Conservation (phyloP, 805 yeast species). For the Saccharomycopsis olivae region DNA sequence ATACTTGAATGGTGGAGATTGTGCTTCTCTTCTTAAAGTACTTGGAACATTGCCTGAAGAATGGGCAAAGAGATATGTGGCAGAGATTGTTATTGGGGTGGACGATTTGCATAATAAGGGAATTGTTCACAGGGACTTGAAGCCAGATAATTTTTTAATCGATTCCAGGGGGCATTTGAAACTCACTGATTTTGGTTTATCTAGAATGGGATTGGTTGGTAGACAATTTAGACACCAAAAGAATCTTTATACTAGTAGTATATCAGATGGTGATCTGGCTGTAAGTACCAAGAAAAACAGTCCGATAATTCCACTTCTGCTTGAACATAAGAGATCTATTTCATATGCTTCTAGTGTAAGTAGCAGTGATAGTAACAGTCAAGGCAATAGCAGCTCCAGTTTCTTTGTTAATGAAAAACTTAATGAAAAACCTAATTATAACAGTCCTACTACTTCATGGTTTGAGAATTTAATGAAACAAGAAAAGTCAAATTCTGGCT, state of each 20-base stretch:
- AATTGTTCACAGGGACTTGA: constrained; percentile 88
- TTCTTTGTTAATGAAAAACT: neutral
- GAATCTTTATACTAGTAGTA: neutral
- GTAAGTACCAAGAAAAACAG: constrained; percentile 3
- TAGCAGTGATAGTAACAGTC: constrained; percentile 21
- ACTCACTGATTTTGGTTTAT: constrained; percentile 89
- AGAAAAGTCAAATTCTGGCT: constrained; percentile 16
- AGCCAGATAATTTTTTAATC: constrained; percentile 87
- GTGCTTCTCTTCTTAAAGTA: constrained; percentile 74
- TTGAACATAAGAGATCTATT: constrained; percentile 15
- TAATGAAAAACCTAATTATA: neutral
- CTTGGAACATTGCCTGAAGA: constrained; percentile 76
- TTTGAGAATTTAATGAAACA: constrained; percentile 22
- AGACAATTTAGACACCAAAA: constrained; percentile 34
- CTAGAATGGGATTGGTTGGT: constrained; percentile 78
- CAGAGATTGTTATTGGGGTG: constrained; percentile 86
- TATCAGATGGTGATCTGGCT: constrained; percentile 9
- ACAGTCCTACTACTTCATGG: constrained; percentile 23
- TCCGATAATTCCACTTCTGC: constrained; percentile 11
- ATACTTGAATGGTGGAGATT: constrained; percentile 90
- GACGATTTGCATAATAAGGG: constrained; percentile 82
- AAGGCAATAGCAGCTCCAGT: constrained; percentile 1
- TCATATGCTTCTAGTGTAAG: constrained; percentile 22
- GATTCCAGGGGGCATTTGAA: constrained; percentile 84
- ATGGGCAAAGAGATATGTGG: constrained; percentile 79